Conservation (phyloP, 176 grass and related monocot genomes). For the Raddia guianensis region DNA sequence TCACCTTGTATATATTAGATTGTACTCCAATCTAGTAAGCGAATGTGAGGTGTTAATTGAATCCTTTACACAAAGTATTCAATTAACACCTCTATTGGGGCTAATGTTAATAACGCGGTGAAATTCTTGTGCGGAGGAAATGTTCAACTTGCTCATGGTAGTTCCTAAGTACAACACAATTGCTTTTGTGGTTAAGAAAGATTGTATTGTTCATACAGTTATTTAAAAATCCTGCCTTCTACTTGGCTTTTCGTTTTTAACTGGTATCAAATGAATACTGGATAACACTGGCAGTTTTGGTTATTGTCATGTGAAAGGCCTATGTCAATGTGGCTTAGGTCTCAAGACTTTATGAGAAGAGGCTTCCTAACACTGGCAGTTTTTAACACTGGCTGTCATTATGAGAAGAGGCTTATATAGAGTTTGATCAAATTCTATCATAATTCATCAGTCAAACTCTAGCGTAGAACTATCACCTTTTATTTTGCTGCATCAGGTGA, state of each 20-base stretch:
- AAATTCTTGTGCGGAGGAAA: background rate
- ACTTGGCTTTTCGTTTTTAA: background rate
- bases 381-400: background rate
- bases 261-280: background rate
- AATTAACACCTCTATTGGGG: background rate
- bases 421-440: conserved; percentile 5
- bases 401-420: background rate
- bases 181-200: background rate
- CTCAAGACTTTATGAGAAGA: background rate
- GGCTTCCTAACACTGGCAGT: too few relatives aligned
- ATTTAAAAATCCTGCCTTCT: background rate
- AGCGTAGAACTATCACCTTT: background rate
- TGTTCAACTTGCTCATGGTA: background rate
- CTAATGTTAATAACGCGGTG: conserved; percentile 6
- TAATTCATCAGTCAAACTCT: background rate
- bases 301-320: background rate
- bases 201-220: background rate
- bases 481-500: background rate
- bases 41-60: background rate
- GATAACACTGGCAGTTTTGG: background rate
- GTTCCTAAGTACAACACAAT: background rate
- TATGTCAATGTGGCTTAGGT: background rate
- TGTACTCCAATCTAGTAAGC: background rate
- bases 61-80: background rate
- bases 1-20: background rate